Base-by-base conservation (phyloP, 2,329 filamentous ascomycete genomes). In the Balansia obtecta region DNA sequence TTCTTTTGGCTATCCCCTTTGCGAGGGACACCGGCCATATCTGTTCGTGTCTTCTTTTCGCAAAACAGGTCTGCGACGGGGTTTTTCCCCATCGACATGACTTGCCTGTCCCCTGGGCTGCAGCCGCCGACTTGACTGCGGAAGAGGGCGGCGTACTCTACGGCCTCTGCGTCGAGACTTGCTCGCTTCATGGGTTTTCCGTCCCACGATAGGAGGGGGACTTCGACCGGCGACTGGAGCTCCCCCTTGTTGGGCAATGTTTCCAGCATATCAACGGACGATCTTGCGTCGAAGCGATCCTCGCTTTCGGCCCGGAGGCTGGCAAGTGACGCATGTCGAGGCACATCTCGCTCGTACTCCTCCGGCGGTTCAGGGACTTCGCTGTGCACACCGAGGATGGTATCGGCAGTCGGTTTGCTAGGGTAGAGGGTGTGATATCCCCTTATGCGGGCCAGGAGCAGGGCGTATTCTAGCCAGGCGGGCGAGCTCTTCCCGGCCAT, bases 341-440 rank as follows among this genome's bases (percentile, higher is more conserved):
- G 30, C 4, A 32, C 34, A 13, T 58, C 58, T 1, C 58, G 58
- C 9, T 65, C 58, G 53, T 78, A 82, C 59, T 83, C 90, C 64
- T 95, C 88, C 0, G 89, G 89, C 1, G 74, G 62, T 39, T 79
- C 76, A 52, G 80, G 82, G 5, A 94, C 68, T 56, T 96, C 90
- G 53, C 76, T 80, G 64, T 96, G 90, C 0, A 91, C 70, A 0
- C 82, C 85, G n/a, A 81, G 80, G 12, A 95, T 68, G 4, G 78
- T 71, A 20, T 58, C 71, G 39, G 62, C 74, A 46, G 64, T 76
- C 54, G 68, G 66, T 18, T 78, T 72, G 38, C 81, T 79, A 0
- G 91, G 91, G 60, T 95, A 95, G 1, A 95, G 67, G 49, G 87
- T 81, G 57, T 78, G 81, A 66, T 94, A 95, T 12, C 86, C 87